phyloP scores from a whole-genome alignment of 768 basidiomycete species.

The Rhodotorula diobovata region DNA sequence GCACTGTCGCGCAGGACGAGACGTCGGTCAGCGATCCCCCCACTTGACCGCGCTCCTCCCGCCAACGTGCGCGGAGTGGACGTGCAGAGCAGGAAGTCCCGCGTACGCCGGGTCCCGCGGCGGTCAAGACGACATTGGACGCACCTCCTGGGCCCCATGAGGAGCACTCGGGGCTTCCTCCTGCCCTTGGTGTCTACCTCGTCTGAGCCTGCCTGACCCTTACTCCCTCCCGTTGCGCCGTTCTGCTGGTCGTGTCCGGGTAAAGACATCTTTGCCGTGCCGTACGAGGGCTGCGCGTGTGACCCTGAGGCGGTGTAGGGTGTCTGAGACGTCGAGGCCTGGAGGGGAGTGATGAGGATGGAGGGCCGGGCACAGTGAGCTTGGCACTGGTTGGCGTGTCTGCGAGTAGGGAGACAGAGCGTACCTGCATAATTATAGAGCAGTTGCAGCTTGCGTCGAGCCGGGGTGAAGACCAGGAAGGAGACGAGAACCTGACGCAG shows the following conservation, averaged over 20 bases:
- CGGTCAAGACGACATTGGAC: not conserved
- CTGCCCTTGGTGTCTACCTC: constrained; percentile 12
- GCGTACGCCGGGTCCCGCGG: not conserved
- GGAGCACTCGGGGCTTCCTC: constrained; percentile 25
- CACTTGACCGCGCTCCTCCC: not conserved
- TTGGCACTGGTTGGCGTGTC: no score
- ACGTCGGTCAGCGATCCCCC: no score
- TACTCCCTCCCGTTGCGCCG: not conserved
- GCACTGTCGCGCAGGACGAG: constrained; percentile 54
- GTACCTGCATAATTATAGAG: not conserved
- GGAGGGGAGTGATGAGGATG: not conserved
- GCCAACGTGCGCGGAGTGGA: no score
- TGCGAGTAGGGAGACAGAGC: not conserved
- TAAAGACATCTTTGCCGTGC: not conserved
- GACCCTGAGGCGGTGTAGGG: no score
- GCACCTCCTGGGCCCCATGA: constrained; percentile 28
- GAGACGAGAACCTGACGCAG: no score
- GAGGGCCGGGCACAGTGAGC: not conserved
- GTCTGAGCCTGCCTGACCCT: not conserved
- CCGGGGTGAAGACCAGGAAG: no score
- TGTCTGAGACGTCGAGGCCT: not conserved
- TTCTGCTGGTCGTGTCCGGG: not conserved
- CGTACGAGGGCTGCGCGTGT: not conserved
- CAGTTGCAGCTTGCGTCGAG: no score
- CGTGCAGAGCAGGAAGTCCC: not conserved